phyloP scores from a whole-genome alignment of 352 stramenopile species.

The Lagenidium sp. region DNA sequence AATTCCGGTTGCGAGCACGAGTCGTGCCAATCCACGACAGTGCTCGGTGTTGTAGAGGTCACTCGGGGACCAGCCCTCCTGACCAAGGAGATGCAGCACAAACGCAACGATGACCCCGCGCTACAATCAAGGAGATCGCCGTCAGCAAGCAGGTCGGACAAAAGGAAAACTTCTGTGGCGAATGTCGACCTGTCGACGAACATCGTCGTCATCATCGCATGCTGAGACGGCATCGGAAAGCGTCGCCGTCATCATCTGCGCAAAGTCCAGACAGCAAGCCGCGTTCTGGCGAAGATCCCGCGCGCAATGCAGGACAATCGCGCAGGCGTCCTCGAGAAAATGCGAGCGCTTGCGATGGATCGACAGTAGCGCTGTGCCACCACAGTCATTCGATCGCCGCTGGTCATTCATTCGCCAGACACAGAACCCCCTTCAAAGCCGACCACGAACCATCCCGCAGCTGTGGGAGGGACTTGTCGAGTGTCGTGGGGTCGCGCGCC shows the following conservation, averaged over 20 bases:
- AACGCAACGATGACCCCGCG: slow-evolving; percentile 16
- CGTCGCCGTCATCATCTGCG: too few species aligned
- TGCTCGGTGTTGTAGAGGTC: too few species aligned
- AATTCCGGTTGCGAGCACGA: slow-evolving; percentile 24
- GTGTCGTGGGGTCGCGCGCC: slow-evolving; percentile 8
- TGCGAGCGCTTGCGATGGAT: slow-evolving; percentile 54
- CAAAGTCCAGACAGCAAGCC: slow-evolving; percentile 14
- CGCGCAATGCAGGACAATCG: slow-evolving; percentile 21
- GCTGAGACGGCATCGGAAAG: too few species aligned
- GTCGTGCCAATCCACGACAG: too few species aligned
- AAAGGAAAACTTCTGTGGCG: background rate
- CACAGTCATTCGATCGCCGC: background rate
- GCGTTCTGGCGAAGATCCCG: too few species aligned
- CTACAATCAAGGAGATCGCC: background rate
- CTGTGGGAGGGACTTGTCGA: slow-evolving; percentile 8
- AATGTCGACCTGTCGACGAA: slow-evolving; percentile 8
- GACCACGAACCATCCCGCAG: slow-evolving; percentile 19
- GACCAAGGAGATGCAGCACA: slow-evolving; percentile 7
- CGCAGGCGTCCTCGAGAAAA: slow-evolving; percentile 60
- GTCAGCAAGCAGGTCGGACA: background rate
- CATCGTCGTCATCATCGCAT: slow-evolving; percentile 7
- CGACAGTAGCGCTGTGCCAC: slow-evolving; percentile 27
- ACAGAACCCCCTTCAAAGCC: too few species aligned
- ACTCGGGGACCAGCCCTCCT: too few species aligned
- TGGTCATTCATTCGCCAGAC: too few species aligned